Evolutionary conservation across 495 filamentous ascomycete genomes (phyloP).

Genomic region (Xylaria acuta): DNA sequence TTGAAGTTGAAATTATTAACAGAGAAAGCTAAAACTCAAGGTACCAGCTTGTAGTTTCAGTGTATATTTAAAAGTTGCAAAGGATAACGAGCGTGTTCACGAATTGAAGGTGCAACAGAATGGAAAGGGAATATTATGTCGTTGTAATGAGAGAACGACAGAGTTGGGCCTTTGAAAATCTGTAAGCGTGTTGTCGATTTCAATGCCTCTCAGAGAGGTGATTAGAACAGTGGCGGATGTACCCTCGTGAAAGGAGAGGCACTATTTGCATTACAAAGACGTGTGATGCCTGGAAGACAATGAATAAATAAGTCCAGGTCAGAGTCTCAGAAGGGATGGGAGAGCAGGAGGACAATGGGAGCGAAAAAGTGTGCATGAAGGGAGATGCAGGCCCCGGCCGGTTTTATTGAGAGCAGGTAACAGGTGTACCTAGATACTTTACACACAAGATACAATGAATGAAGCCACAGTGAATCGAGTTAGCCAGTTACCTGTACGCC

Average conservation of each 20-base stretch:
- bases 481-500: not conserved
- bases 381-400: constrained; percentile 21
- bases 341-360: constrained; percentile 11
- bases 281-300: constrained; percentile 7
- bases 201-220: not conserved
- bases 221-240: constrained; percentile 9
- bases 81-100: not conserved
- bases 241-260: constrained; percentile 7
- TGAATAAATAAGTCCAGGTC: constrained; percentile 2
- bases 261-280: constrained; percentile 14
- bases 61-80: not conserved
- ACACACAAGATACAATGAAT: not conserved
- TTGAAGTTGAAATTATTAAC: constrained; percentile 16
- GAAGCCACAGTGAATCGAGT: constrained; percentile 1
- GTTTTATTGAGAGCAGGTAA: constrained; percentile 17
- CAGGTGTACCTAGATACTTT: constrained; percentile 11
- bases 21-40: constrained; percentile 34
- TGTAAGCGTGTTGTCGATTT: not conserved
- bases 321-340: not conserved
- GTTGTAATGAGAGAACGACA: constrained; percentile 10
- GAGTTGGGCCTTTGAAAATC: constrained; percentile 9
- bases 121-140: not conserved
- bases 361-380: not conserved
- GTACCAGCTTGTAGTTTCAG: constrained; percentile 37
- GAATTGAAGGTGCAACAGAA: not conserved